Evolutionary conservation across 2,329 filamentous ascomycete genomes (phyloP).

Genomic region (Trichophyton mentagrophytes): DNA sequence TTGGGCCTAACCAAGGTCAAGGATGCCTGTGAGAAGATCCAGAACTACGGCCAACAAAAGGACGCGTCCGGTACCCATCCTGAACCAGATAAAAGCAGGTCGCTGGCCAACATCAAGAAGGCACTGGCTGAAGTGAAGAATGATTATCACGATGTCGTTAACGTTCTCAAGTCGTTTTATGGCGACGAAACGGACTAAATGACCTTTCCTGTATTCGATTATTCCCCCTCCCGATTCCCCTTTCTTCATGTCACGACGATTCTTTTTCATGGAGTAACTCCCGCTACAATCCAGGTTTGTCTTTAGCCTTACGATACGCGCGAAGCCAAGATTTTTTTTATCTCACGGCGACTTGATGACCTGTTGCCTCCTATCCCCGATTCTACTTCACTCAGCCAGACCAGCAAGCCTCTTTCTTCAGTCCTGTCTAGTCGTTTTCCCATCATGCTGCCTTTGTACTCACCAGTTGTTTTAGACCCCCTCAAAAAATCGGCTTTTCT

Average conservation of each 20-base stretch:
- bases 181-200: constrained; percentile 27
- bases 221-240: not conserved
- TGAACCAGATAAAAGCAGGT: constrained; percentile 54
- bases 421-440: not conserved
- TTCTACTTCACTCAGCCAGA: not conserved
- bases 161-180: constrained; percentile 59
- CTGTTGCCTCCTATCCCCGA: not conserved
- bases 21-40: constrained; percentile 91
- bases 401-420: not conserved
- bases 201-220: not conserved
- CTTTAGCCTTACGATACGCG: not conserved
- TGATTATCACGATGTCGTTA: constrained; percentile 64
- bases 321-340: no score
- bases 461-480: not conserved
- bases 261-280: not conserved
- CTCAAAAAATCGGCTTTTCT: not conserved
- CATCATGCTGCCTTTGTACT: not conserved
- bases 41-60: constrained; percentile 75
- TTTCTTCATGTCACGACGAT: not conserved
- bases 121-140: constrained; percentile 59
- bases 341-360: not conserved
- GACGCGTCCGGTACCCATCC: constrained; percentile 59
- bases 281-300: not conserved
- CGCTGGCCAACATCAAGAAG: constrained; percentile 55
- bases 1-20: constrained; percentile 82